phyloP scores from a whole-genome alignment of 805 yeast species.

The Candida multigemmis region DNA sequence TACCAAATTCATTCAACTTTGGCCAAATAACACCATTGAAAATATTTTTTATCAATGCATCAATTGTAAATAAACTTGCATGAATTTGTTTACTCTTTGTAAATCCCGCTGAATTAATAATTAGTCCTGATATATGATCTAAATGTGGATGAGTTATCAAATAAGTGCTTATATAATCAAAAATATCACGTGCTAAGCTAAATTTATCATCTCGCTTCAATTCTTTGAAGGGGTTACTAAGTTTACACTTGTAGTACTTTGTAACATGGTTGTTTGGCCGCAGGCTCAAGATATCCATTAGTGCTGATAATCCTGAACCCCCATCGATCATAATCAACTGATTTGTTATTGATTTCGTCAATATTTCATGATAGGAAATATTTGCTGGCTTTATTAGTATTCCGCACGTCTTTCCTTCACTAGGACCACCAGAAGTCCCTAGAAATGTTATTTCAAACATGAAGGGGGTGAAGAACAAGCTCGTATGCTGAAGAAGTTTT shows the following conservation, averaged over 20 bases:
- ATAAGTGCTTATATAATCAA: conserved; percentile 27
- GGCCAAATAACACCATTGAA: conserved; percentile 86
- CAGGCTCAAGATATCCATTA: conserved; percentile 33
- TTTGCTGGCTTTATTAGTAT: conserved; percentile 52
- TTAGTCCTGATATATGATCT: conserved; percentile 67
- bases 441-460: conserved; percentile 54
- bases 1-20: conserved; percentile 32
- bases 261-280: conserved; percentile 8
- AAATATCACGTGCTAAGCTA: conserved; percentile 7
- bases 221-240: too few relatives aligned
- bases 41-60: conserved; percentile 42
- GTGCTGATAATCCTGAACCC: conserved; percentile 59
- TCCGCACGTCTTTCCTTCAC: conserved; percentile 62
- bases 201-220: too few relatives aligned
- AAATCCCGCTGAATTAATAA: conserved; percentile 61
- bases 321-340: conserved; percentile 63
- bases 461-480: too few relatives aligned
- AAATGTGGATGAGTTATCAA: conserved; percentile 77
- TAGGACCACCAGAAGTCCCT: conserved; percentile 84
- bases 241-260: conserved; percentile 10
- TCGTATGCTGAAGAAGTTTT: too few relatives aligned
- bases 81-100: conserved; percentile 33
- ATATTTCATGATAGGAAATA: conserved; percentile 30
- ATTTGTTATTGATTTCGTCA: conserved; percentile 12
- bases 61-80: conserved; percentile 46